These are phyloP conservation scores for Sclerotinia minor DNA, from an alignment of 2,329 filamentous ascomycete genomes.

Conservation along the genomic window DNA sequence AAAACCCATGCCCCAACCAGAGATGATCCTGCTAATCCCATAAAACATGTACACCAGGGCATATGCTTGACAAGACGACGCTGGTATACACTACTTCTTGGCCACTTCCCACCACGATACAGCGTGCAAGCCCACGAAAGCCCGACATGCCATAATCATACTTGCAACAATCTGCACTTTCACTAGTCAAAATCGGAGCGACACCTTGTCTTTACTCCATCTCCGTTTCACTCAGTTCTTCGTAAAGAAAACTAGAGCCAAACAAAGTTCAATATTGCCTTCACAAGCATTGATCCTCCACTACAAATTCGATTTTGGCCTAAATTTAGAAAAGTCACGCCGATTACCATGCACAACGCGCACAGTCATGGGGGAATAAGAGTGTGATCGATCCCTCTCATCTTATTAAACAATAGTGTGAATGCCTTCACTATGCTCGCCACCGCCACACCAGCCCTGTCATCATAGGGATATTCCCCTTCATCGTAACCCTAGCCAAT, in stretches of 20 bases:
- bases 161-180: background rate
- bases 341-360: background rate
- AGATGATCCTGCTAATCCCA: no score
- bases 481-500: background rate
- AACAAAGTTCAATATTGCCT: background rate
- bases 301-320: background rate
- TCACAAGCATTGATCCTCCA: background rate
- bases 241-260: background rate
- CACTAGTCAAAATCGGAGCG: background rate
- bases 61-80: no score
- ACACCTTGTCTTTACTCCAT: background rate
- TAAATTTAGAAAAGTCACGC: no score
- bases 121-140: no score
- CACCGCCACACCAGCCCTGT: conserved; percentile 11
- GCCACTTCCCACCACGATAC: no score
- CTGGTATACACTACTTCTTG: no score
- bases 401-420: background rate
- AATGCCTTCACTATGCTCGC: background rate
- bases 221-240: background rate
- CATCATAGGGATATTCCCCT: background rate
- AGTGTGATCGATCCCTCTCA: background rate
- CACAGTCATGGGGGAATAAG: background rate
- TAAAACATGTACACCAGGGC: no score
- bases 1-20: no score
- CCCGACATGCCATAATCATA: background rate